These are phyloP conservation scores for Chlorella sp. DNA, from an alignment of 139 green algal genomes.

Conservation along the genomic window DNA sequence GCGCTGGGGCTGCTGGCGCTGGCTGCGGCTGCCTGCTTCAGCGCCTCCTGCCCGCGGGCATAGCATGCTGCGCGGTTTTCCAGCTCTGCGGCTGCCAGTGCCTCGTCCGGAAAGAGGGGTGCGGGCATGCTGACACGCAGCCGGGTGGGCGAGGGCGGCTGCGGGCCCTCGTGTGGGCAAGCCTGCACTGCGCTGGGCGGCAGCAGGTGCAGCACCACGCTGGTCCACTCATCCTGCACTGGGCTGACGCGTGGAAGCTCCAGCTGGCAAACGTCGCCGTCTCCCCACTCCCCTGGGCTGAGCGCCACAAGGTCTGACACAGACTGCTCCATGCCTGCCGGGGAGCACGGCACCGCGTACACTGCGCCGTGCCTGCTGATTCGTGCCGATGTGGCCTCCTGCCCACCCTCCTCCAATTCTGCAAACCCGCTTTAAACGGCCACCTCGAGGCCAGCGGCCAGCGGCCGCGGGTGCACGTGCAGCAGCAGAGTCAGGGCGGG, in stretches of 20 bases:
- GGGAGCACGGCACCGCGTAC: neutral
- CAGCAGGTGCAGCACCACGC: neutral
- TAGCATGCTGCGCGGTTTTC: too few species aligned
- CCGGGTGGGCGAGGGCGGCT: too few species aligned
- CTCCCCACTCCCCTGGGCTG: neutral
- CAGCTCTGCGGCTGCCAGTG: too few species aligned
- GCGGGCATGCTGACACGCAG: too few species aligned
- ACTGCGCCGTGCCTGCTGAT: neutral
- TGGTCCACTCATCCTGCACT: neutral
- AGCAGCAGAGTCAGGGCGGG: neutral
- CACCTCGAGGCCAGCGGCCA: neutral
- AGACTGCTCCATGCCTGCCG: neutral
- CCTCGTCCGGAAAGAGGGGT: too few species aligned
- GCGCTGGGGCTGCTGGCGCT: too few species aligned
- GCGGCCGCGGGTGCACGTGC: neutral
- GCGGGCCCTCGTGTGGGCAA: too few species aligned
- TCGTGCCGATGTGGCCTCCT: accelerated
- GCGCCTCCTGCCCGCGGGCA: too few species aligned
- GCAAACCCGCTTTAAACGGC: neutral
- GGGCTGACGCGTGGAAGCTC: neutral
- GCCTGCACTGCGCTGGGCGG: too few species aligned
- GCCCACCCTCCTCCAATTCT: neutral
- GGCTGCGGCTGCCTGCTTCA: too few species aligned
- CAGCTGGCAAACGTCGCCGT: neutral
- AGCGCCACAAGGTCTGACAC: neutral